Base-by-base conservation (phyloP, 148 eudicot species). In the Simmondsia chinensis region DNA sequence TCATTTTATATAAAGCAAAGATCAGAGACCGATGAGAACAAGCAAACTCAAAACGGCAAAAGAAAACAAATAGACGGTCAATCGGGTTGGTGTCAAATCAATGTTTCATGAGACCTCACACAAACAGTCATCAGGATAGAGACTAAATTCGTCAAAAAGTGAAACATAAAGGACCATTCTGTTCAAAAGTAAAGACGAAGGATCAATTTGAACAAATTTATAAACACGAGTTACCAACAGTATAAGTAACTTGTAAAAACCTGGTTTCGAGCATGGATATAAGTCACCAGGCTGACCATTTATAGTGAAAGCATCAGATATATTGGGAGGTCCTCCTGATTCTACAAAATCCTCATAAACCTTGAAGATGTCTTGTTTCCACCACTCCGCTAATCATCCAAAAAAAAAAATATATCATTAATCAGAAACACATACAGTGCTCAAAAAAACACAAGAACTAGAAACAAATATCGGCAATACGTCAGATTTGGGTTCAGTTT, bases 231-330 rank as follows among this genome's bases (percentile, higher is more conserved):
- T 6, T 8, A 29, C 9, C 1, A 50, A 37, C 25, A 27, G 19
- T 38, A 28, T 30, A 25, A 16, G 16, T n/a, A 23, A 9, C 2
- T n/a, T n/a, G n/a, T 8, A 36, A 51, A 21, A 46, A 75, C 87
- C 87, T 71, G 50, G 4, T 14, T 0, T 41, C 7, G 87, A 79
- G 61, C 87, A 79, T 20, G 60, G 57, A 46, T 75, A 75, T 20
- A 68, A 50, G 43, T 65, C 74, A 28, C 87, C 87, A 4, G 87
- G 87, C 29, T 75, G 87, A 5, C 87, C 87, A 52, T 79, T 79
- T 2, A 79, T 63, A 23, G 68, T 64, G 23, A 25, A 64, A 7
- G 82, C 87, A 57, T 75, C 76, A 2, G 82, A 79, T 3, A 22
- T 32, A 25, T 50, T 55, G 0, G 80, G 80, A n/a, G 30, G 63